These are phyloP conservation scores for Sparassis latifolia DNA, from an alignment of 1,284 basidiomycete species.

Conservation along the genomic window DNA sequence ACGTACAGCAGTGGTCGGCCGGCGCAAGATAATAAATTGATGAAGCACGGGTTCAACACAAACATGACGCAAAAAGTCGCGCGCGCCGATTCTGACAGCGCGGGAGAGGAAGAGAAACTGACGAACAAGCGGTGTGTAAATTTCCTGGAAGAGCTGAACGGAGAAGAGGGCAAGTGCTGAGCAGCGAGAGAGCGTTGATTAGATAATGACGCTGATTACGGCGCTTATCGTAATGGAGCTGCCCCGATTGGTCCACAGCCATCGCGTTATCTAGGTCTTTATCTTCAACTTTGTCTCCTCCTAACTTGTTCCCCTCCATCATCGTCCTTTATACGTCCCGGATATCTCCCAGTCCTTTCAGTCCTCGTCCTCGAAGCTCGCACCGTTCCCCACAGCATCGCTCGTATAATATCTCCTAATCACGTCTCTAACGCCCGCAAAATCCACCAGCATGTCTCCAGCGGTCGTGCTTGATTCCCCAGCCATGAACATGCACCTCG, in stretches of 20 bases:
- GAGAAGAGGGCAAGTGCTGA: too few relatives aligned
- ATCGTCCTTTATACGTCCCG: constrained; percentile 2
- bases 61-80: too few relatives aligned
- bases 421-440: not conserved
- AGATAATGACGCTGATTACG: not conserved
- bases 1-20: too few relatives aligned
- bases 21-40: too few relatives aligned
- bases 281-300: constrained; percentile 1
- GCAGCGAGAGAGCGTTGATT: not conserved
- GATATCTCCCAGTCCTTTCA: constrained; percentile 3
- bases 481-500: constrained; percentile 24
- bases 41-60: too few relatives aligned
- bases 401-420: not conserved
- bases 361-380: not conserved
- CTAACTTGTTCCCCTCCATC: constrained; percentile 6
- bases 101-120: too few relatives aligned
- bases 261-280: constrained; percentile 8
- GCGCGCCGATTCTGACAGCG: too few relatives aligned
- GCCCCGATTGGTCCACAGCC: constrained; percentile 10
- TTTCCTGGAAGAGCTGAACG: too few relatives aligned
- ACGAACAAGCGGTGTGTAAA: too few relatives aligned
- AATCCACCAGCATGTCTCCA: constrained; percentile 16
- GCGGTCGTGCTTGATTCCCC: constrained; percentile 26
- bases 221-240: not conserved
- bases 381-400: not conserved